These are phyloP conservation scores for Syzygium malaccense DNA, from an alignment of 441 rosid species.

Conservation along the genomic window DNA sequence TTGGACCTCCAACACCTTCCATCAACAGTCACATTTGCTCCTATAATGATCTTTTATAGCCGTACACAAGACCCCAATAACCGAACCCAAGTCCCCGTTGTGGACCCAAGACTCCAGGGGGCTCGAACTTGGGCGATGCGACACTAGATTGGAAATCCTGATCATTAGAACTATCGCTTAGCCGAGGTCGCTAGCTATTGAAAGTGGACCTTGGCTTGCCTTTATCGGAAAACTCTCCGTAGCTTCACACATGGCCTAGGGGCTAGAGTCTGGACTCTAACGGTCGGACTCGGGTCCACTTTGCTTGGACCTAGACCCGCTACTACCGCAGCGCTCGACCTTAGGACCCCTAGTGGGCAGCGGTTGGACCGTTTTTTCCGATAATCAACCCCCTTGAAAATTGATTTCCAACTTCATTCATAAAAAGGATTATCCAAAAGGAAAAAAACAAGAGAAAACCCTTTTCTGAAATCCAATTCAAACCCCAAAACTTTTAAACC, in stretches of 20 bases:
- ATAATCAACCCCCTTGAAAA: neutral
- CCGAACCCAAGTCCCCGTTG: rapidly evolving
- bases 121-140: rapidly evolving
- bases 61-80: rapidly evolving
- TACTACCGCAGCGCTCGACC: neutral
- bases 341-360: neutral
- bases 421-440: neutral
- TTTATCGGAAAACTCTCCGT: neutral
- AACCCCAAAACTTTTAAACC: neutral
- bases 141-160: neutral
- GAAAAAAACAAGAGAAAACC: neutral
- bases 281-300: rapidly evolving
- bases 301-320: neutral
- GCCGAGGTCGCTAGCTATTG: neutral
- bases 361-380: neutral
- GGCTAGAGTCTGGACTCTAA: neutral
- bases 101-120: neutral
- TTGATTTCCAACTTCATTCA: no score
- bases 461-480: neutral
- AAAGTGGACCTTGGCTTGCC: no score
- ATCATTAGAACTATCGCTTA: neutral
- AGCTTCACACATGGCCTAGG: neutral
- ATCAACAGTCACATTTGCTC: rapidly evolving
- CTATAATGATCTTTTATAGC: neutral
- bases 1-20: neutral